Evolutionary conservation across 2,329 filamentous ascomycete species (phyloP).

Genomic region (Paecilomyces fulvus): DNA sequence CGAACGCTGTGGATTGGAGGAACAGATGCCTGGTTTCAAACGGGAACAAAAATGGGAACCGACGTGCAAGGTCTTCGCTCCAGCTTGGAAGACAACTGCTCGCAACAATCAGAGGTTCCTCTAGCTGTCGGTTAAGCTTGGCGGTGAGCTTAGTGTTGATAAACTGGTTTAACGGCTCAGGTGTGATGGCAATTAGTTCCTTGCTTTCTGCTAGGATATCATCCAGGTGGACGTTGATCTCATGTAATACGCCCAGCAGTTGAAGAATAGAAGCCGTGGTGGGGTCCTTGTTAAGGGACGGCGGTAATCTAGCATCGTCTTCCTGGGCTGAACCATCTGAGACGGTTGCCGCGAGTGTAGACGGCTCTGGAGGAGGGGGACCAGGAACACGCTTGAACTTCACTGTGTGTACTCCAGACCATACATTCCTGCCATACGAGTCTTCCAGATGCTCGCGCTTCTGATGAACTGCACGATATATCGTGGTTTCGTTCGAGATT

Average conservation of each 20-base stretch:
- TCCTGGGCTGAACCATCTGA: conserved; percentile 44
- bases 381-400: conserved; percentile 83
- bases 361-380: conserved; percentile 66
- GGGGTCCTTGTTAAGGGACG: conserved; percentile 73
- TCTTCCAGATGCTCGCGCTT: conserved; percentile 56
- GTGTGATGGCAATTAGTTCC: conserved; percentile 59
- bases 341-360: conserved; percentile 48
- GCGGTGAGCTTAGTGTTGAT: conserved; percentile 98
- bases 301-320: conserved; percentile 57
- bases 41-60: conserved; percentile 95
- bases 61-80: conserved; percentile 87
- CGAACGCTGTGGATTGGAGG: conserved; percentile 94
- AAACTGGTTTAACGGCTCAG: conserved; percentile 83
- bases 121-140: conserved; percentile 91
- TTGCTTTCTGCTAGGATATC: conserved; percentile 78
- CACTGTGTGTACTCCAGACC: conserved; percentile 83
- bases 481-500: conserved; percentile 84
- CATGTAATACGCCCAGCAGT: conserved; percentile 81
- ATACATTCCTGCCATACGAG: conserved; percentile 65
- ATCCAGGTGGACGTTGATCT: conserved; percentile 86
- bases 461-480: conserved; percentile 87
- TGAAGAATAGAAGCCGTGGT: conserved; percentile 80
- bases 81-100: conserved; percentile 93
- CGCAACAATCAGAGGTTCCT: conserved; percentile 92
- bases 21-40: conserved; percentile 97